Evolutionary conservation across 257 asterid species (phyloP).

Genomic region (Fraxinus pennsylvanica): DNA sequence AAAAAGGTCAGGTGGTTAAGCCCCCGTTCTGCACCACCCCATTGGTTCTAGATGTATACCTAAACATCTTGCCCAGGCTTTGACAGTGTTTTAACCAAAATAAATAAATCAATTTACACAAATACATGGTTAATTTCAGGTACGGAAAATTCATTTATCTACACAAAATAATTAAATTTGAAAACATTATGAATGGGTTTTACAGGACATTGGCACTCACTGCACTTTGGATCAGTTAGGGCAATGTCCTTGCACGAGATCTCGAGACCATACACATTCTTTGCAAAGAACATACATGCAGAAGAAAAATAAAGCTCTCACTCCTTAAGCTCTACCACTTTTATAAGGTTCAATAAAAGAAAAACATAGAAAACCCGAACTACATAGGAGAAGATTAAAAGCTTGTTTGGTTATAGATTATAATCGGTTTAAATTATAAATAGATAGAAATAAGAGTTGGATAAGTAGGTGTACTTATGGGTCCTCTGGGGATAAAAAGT

Average conservation of each 20-base stretch:
- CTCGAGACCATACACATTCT: not conserved
- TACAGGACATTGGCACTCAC: not conserved
- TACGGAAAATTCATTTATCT: not conserved
- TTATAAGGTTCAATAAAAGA: not conserved
- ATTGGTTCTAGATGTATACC: not conserved
- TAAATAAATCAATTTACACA: not conserved
- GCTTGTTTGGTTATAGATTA: no score
- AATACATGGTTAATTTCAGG: not conserved
- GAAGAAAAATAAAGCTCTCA: not conserved
- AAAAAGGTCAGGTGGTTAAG: not conserved
- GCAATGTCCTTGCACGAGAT: not conserved
- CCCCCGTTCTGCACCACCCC: no score
- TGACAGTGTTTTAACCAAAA: not conserved
- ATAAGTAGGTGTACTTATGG: no score
- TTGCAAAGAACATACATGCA: not conserved
- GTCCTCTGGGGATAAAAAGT: no score
- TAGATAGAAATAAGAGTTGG: no score
- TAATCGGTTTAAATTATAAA: no score
- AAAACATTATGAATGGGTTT: not conserved
- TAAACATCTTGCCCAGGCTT: not conserved
- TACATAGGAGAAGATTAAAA: not conserved
- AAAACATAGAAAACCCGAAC: not conserved
- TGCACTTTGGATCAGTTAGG: not conserved
- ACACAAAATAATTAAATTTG: not conserved
- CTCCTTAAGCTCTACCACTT: not conserved